phyloP scores from a whole-genome alignment of 2,329 filamentous ascomycete genomes.

The Xylogone sp. region DNA sequence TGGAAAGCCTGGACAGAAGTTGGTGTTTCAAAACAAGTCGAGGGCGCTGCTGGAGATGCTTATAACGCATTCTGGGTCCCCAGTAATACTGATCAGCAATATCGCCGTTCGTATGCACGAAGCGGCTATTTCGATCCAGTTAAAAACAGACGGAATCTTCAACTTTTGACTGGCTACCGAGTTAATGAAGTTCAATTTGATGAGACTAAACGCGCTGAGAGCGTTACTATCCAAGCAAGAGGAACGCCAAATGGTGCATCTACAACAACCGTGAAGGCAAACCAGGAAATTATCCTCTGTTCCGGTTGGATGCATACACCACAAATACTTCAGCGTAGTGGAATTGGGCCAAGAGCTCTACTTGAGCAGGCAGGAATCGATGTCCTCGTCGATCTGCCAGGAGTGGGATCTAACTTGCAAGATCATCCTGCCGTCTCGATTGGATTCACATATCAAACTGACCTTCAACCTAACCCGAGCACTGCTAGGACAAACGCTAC shows the following conservation, averaged over 20 bases:
- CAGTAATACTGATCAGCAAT: slow-evolving; percentile 22
- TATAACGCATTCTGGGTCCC: slow-evolving; percentile 34
- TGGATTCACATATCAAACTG: slow-evolving; percentile 2
- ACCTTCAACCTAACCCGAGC: slow-evolving; percentile 4
- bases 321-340: slow-evolving; percentile 16
- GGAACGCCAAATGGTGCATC: not conserved
- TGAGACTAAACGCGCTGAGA: not conserved
- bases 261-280: slow-evolving; percentile 12
- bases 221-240: slow-evolving; percentile 5
- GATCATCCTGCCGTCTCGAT: slow-evolving; percentile 23
- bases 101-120: slow-evolving; percentile 33
- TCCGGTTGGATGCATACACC: slow-evolving; percentile 27
- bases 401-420: slow-evolving; percentile 36
- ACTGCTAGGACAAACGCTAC: slow-evolving; percentile 25
- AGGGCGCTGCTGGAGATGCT: slow-evolving; percentile 31
- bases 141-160: slow-evolving; percentile 19
- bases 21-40: slow-evolving; percentile 30
- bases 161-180: slow-evolving; percentile 10
- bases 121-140: slow-evolving; percentile 34
- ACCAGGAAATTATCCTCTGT: slow-evolving; percentile 32
- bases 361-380: slow-evolving; percentile 29
- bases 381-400: slow-evolving; percentile 33
- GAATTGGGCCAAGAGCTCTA: slow-evolving; percentile 24
- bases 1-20: slow-evolving; percentile 31
- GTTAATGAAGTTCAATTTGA: slow-evolving; percentile 20